phyloP scores from a whole-genome alignment of 1,139 yeast species.

The Pichia sp. region DNA sequence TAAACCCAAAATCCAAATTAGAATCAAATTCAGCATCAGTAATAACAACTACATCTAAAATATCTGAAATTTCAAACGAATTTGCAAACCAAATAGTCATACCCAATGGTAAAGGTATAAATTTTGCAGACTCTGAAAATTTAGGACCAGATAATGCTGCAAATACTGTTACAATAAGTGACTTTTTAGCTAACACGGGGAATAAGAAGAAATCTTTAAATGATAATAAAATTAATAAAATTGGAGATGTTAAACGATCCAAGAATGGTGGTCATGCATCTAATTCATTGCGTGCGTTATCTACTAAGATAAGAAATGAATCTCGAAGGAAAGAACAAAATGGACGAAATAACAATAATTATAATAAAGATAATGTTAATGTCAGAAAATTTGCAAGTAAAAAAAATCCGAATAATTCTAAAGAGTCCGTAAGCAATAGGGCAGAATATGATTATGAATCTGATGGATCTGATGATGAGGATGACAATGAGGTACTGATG shows the following conservation, averaged over 20 bases:
- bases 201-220: slow-evolving; percentile 1
- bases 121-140: slow-evolving; percentile 23
- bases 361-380: slow-evolving; percentile 5
- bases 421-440: neutral
- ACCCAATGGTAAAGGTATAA: slow-evolving; percentile 39
- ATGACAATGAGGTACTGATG: slow-evolving; percentile 21
- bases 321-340: slow-evolving; percentile 15
- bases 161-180: slow-evolving; percentile 9
- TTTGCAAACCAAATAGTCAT: slow-evolving; percentile 38
- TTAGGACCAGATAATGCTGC: neutral
- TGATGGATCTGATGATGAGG: slow-evolving; percentile 15
- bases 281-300: slow-evolving; percentile 39
- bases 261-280: slow-evolving; percentile 12
- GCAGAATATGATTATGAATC: neutral
- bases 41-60: neutral
- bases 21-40: neutral
- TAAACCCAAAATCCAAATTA: slow-evolving; percentile 17
- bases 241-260: slow-evolving; percentile 15
- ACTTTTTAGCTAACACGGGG: slow-evolving; percentile 10
- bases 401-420: neutral
- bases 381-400: slow-evolving; percentile 4
- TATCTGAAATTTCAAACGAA: neutral
- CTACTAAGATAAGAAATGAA: slow-evolving; percentile 39
- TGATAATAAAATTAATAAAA: slow-evolving; percentile 13
- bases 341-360: slow-evolving; percentile 1